Conservation (phyloP, 1,284 basidiomycete species). For the Heterobasidion irregulare region DNA sequence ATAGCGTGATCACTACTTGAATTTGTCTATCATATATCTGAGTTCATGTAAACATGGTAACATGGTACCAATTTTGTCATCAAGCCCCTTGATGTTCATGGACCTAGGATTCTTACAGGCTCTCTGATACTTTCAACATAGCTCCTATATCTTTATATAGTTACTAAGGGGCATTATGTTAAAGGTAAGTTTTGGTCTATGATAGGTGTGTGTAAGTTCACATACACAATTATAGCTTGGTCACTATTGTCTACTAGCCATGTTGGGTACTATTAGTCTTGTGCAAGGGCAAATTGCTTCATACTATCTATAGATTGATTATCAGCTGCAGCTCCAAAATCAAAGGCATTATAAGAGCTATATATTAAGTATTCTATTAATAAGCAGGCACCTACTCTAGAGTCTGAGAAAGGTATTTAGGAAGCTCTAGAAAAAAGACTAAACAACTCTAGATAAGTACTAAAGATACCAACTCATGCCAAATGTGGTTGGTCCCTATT, state of each 20-base stretch:
- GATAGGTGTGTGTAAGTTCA: background rate
- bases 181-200: background rate
- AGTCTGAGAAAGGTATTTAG: too few relatives aligned
- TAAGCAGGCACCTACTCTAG: too few relatives aligned
- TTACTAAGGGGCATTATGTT: background rate
- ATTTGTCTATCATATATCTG: background rate
- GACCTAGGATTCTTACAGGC: background rate
- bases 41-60: background rate
- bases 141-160: conserved; percentile 2
- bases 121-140: conserved; percentile 23
- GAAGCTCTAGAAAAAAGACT: too few relatives aligned
- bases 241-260: conserved; percentile 57
- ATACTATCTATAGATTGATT: conserved; percentile 42
- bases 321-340: background rate
- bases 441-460: too few relatives aligned
- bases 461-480: too few relatives aligned
- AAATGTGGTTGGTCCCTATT: too few relatives aligned
- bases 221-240: conserved; percentile 69
- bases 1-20: background rate
- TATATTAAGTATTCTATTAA: too few relatives aligned
- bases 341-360: background rate
- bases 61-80: too few relatives aligned
- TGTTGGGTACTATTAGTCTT: conserved; percentile 57
- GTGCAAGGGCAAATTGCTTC: conserved; percentile 57
- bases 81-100: too few relatives aligned